These are phyloP conservation scores for Microstegium vimineum DNA, from an alignment of 176 grass and related monocot species.

Conservation along the genomic window DNA sequence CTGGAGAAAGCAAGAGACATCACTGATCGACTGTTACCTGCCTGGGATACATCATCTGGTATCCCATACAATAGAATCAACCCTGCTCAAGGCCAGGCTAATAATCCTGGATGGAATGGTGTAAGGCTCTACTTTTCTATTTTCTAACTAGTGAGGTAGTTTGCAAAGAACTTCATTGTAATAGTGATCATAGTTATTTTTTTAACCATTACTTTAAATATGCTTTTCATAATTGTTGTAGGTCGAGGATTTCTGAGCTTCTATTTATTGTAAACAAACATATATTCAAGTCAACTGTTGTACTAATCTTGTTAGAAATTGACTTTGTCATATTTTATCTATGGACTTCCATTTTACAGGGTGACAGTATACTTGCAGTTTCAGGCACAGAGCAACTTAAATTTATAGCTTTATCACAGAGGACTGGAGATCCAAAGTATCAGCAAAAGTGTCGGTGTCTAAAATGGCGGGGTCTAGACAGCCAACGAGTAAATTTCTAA, in stretches of 20 bases:
- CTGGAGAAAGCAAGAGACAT: slow-evolving; percentile 95
- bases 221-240: no score
- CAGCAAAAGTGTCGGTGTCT: no score
- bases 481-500: no score
- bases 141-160: slow-evolving; percentile 11
- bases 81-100: slow-evolving; percentile 70
- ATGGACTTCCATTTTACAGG: slow-evolving; percentile 46
- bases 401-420: slow-evolving; percentile 90
- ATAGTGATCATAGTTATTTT: no score
- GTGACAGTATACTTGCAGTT: slow-evolving; percentile 83
- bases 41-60: slow-evolving; percentile 92
- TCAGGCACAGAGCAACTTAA: slow-evolving; percentile 94
- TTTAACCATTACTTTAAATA: no score
- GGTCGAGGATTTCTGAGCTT: no score
- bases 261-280: neutral
- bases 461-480: no score
- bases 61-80: slow-evolving; percentile 95
- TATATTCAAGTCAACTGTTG: neutral
- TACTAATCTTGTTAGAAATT: no score
- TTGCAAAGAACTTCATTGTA: no score
- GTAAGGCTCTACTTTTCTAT: no score
- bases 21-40: slow-evolving; percentile 78
- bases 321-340: no score
- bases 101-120: slow-evolving; percentile 86
- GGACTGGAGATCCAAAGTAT: slow-evolving; percentile 85